Base-by-base conservation (phyloP, 768 basidiomycete genomes). In the Agaricus blazei region DNA sequence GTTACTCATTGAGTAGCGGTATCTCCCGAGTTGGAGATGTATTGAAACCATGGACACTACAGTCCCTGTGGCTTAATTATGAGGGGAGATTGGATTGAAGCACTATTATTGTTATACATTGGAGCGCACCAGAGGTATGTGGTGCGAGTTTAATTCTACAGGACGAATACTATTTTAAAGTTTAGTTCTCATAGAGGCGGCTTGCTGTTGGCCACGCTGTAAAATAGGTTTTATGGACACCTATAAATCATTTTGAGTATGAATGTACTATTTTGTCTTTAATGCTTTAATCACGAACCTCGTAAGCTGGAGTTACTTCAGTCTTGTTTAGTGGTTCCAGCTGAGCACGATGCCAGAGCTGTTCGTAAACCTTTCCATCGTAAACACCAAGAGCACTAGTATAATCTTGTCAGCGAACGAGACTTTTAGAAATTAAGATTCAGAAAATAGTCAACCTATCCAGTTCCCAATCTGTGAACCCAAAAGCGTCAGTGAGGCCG, bases 391-490 rank as follows among this genome's bases (percentile, higher is more conserved):
- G 68, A 0, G 84, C 81, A 64, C 85, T 86, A 44, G 9, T 43
- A 54, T 15, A 40, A 31, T 49, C 28, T 46, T 14, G 9, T 41
- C 7, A 48, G 48, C 51, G 28, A 41, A 24, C 27, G 37, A 27
- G 46, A 31, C 14, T 9, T 41, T 3, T 53, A 19, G 23, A 45
- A n/a, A 12, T 23, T 14, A 29, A n/a, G 41, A 48, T 27, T 36
- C 51, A 4, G 14, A 29, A 72, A 14, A 19, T 19, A 19, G 19
- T 19, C 19, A 48, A 82, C 82, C 84, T 86, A 59, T 88, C 79
- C 15, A 90, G 69, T 50, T 88, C 81, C 84, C 85, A 90, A 61
- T 90, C 87, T 0, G 80, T 75, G 60, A 88, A 87, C 0, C 82
- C 84, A 64, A 91, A 89, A 3, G 85, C 82, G 63, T 91, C 88